Evolutionary conservation across 192 early-diverging fungal genomes (phyloP).

Genomic region (Neocallimastix lanati): DNA sequence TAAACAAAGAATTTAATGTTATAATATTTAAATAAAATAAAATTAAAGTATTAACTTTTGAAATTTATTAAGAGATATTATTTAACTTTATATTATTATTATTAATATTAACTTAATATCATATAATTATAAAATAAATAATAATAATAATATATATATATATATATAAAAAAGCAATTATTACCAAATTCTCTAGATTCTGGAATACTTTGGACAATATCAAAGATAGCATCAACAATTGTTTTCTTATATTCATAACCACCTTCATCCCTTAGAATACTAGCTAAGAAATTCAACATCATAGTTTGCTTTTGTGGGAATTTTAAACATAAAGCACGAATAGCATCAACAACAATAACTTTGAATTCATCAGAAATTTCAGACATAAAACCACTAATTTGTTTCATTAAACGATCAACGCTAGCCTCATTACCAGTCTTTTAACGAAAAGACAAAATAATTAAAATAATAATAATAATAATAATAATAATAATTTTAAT

Average conservation of each 20-base stretch:
- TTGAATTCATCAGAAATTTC: conserved; percentile 99
- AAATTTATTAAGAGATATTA: too few species aligned
- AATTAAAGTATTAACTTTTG: too few species aligned
- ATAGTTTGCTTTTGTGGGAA: conserved; percentile 87
- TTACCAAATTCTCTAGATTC: conserved; percentile 80
- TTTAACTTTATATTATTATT: too few species aligned
- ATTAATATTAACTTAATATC: too few species aligned
- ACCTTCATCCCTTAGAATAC: conserved; percentile 89
- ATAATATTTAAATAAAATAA: too few species aligned
- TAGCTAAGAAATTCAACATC: conserved; percentile 83
- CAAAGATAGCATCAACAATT: conserved; percentile 93
- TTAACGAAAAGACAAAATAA: too few species aligned
- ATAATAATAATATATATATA: too few species aligned
- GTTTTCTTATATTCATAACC: conserved; percentile 93
- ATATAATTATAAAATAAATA: too few species aligned
- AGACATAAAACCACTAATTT: conserved; percentile 92
- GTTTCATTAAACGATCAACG: conserved; percentile 97
- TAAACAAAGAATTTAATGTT: not conserved
- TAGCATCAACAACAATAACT: conserved; percentile 95
- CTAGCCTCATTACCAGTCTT: conserved; percentile 91
- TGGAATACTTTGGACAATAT: conserved; percentile 81
- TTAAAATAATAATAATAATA: too few species aligned
- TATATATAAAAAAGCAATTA: too few species aligned
- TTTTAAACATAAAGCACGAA: conserved; percentile 87
- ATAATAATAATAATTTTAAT: too few species aligned